Percentiles rank a stretch among this genome's conserved stretches.
Conservation (phyloP, 495 filamentous ascomycete species). For the Peziza echinospora region DNA sequence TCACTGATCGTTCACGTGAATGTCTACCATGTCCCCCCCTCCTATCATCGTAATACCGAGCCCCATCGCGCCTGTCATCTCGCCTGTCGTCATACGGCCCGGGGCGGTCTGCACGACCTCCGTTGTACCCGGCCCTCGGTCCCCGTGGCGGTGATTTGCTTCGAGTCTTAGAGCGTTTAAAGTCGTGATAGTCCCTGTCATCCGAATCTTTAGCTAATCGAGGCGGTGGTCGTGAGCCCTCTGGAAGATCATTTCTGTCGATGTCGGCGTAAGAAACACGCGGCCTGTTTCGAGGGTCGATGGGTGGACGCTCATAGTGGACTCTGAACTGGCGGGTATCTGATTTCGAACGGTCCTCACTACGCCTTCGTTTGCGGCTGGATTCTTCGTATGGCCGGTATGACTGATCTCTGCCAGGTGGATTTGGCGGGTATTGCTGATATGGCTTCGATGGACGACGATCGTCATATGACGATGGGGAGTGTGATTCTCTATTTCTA, state of each 20-base stretch:
- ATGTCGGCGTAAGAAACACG: constrained; percentile 21
- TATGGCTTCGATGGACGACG: constrained; percentile 24
- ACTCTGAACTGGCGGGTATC: constrained; percentile 17
- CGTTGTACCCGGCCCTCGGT: constrained; percentile 23
- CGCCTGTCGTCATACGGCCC: constrained; percentile 15
- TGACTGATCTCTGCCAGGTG: constrained; percentile 18
- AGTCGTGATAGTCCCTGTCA: constrained; percentile 24
- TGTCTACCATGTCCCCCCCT: constrained; percentile 17
- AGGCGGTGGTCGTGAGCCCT: background rate
- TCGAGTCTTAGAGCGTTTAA: constrained; percentile 44
- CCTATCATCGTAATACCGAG: constrained; percentile 12
- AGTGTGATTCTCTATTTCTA: constrained; percentile 28
- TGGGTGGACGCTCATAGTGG: constrained; percentile 12
- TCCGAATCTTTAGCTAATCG: constrained; percentile 9
- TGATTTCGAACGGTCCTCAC: constrained; percentile 12
- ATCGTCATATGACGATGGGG: constrained; percentile 19
- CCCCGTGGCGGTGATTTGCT: constrained; percentile 41
- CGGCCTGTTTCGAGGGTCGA: constrained; percentile 8
- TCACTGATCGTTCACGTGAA: constrained; percentile 42
- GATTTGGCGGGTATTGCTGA: constrained; percentile 49
- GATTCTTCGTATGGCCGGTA: constrained; percentile 14
- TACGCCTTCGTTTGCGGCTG: constrained; percentile 18
- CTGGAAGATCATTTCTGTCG: constrained; percentile 14
- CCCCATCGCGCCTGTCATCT: constrained; percentile 14
- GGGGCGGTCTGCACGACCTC: constrained; percentile 21